Conservation (phyloP, 345 rosid genomes). For the Alliaria petiolata region DNA sequence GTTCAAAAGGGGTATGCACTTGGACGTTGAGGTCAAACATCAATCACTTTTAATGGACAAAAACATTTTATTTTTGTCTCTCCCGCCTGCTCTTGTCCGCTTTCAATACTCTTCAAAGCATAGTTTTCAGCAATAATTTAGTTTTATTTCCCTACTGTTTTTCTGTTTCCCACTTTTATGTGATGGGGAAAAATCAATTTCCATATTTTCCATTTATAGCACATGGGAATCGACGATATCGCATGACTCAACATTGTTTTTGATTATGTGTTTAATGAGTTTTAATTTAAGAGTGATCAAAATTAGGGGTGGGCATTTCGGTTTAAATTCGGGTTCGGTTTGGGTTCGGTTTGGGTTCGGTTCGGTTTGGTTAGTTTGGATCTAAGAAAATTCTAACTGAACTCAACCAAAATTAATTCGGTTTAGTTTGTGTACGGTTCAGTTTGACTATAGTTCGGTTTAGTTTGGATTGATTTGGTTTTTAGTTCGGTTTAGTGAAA, state of each 20-base stretch:
- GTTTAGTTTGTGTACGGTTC: no score
- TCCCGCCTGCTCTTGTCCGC: slow-evolving; percentile 12
- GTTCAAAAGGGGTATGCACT: slow-evolving; percentile 25
- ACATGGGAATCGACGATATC: slow-evolving; percentile 15
- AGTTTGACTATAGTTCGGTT: no score
- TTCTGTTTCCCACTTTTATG: not conserved
- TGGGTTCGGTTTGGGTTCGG: no score
- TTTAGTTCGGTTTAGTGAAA: no score
- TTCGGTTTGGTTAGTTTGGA: no score
- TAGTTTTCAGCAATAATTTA: not conserved
- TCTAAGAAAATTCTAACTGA: no score
- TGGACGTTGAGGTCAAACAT: slow-evolving; percentile 33
- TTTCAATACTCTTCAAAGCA: not conserved
- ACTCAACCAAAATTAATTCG: no score
- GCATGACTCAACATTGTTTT: slow-evolving; percentile 1
- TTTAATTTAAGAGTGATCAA: not conserved
- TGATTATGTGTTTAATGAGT: not conserved
- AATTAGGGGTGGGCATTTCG: no score
- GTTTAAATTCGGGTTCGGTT: no score
- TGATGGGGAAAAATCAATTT: not conserved
- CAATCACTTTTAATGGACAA: slow-evolving; percentile 26
- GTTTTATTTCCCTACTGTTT: not conserved
- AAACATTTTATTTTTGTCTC: slow-evolving; percentile 13
- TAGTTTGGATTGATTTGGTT: no score
- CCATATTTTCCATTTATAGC: slow-evolving; percentile 23